Evolutionary conservation across 495 filamentous ascomycete species (phyloP), one percentile per base, ranked within the genome.

Genomic region (Aspergillus haitiensis): DNA sequence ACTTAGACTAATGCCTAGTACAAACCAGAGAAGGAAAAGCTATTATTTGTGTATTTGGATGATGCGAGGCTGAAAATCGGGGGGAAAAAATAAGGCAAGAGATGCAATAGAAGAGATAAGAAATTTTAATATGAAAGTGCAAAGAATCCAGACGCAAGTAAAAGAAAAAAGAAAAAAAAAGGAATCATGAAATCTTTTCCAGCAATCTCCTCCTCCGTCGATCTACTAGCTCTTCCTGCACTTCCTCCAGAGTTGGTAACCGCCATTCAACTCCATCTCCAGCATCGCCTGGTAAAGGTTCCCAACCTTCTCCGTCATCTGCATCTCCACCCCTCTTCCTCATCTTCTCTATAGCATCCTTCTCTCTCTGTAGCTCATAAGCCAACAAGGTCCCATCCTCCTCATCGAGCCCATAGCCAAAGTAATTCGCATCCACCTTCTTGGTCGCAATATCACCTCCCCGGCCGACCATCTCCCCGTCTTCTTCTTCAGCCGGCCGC

Each of bases 381-480:
- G 76, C 85, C 57, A 98, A 67, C 67, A 98, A 68, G 48, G 82
- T 84, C 0, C 90, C 92, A 74, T 97, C 94, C 73, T 97, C 94
- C 73, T 98, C 94, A 67, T 93, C 91, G 27, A 93, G 82, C 64
- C 91, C 91, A 72, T 96, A 98, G 35, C 94, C 94, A 68, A 97
- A 98, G 67, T 98, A 98, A 49, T 86, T 88, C 16, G 95, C 95
- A 81, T 98, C 91, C 4, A 98, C 92, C 63, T 87, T 83, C 76
- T 82, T 86, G 60, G 91, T 81, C 59, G 75, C 75, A 73, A 98
- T 73, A 67, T 97, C 92, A 44, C 78, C 77, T 46, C 84, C 79
- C 47, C 74, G 72, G 84, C 91, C 67, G 81, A 87, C 67, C 82
- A 81, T 18, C 73, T 75, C 76, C 9, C 72, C 75, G 59, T 82